These are phyloP conservation scores for Xerophyta viscosa DNA, from an alignment of 106 monocot genomes.

Conservation along the genomic window DNA sequence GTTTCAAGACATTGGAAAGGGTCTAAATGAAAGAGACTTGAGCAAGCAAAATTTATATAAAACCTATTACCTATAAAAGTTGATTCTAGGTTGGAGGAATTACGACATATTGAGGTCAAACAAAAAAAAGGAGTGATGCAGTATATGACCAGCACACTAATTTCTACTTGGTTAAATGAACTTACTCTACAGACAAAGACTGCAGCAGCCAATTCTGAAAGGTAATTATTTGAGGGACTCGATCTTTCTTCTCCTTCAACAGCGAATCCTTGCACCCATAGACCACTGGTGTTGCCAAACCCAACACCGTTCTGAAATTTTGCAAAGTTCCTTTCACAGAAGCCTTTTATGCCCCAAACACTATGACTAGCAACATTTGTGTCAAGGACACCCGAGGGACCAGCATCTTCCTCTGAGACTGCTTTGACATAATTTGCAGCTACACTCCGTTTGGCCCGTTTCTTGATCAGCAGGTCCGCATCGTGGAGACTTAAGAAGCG, in stretches of 20 bases:
- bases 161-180: not conserved
- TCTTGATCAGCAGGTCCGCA: conserved; percentile 76
- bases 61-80: no score
- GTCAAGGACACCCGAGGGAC: no score
- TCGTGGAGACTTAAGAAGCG: conserved; percentile 88
- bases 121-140: no score
- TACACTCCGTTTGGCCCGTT: conserved; percentile 67
- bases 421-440: conserved; percentile 85
- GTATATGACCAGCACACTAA: no score
- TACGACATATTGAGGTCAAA: no score
- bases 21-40: no score
- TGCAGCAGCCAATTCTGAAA: conserved; percentile 86
- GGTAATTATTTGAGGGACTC: conserved; percentile 72
- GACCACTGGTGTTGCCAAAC: conserved; percentile 76
- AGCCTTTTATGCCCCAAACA: conserved; percentile 12
- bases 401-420: conserved; percentile 46
- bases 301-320: conserved; percentile 88
- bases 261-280: conserved; percentile 79
- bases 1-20: no score
- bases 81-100: no score
- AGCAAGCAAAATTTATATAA: no score
- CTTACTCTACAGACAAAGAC: conserved; percentile 85
- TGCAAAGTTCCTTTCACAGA: conserved; percentile 15
- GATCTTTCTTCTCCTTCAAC: conserved; percentile 68
- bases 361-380: no score